These are phyloP conservation scores for Neoboletus magnificus DNA, from an alignment of 768 basidiomycete species.

Conservation along the genomic window DNA sequence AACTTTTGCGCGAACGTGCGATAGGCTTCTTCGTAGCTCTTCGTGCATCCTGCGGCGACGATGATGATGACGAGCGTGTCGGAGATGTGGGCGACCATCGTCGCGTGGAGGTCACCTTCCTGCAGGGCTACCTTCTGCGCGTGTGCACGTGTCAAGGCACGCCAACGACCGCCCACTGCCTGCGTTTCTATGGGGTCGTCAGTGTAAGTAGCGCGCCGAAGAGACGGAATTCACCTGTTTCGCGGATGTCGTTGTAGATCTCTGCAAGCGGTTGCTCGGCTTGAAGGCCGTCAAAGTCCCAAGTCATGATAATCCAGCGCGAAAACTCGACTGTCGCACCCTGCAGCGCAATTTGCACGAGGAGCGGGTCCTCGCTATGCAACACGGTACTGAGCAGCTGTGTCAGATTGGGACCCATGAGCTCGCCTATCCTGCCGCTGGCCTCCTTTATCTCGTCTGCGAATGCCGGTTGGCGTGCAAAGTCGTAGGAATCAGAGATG, in stretches of 20 bases:
- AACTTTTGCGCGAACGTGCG: slow-evolving; percentile 33
- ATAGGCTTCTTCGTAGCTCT: slow-evolving; percentile 30
- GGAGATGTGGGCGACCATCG: slow-evolving; percentile 43
- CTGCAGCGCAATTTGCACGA: slow-evolving; percentile 39
- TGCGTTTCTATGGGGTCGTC: slow-evolving; percentile 40
- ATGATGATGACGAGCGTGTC: slow-evolving; percentile 44
- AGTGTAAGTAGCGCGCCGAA: neutral
- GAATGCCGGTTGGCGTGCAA: slow-evolving; percentile 20
- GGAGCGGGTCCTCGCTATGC: slow-evolving; percentile 36
- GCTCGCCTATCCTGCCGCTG: slow-evolving; percentile 26
- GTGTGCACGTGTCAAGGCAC: slow-evolving; percentile 50
- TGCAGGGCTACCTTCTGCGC: slow-evolving; percentile 33
- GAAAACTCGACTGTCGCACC: slow-evolving; percentile 31
- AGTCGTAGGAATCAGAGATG: slow-evolving; percentile 41
- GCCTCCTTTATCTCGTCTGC: slow-evolving; percentile 30
- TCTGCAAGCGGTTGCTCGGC: slow-evolving; percentile 29
- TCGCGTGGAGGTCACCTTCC: slow-evolving; percentile 31
- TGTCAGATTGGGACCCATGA: slow-evolving; percentile 30
- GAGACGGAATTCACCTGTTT: slow-evolving; percentile 35
- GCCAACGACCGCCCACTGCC: slow-evolving; percentile 53
- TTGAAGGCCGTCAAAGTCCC: slow-evolving; percentile 33
- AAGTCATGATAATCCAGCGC: slow-evolving; percentile 33
- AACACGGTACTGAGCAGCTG: slow-evolving; percentile 21
- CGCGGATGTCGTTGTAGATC: slow-evolving; percentile 40
- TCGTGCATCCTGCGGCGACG: slow-evolving; percentile 38